Conservation (phyloP, 2,329 filamentous ascomycete genomes). For the Orbilia quercus region DNA sequence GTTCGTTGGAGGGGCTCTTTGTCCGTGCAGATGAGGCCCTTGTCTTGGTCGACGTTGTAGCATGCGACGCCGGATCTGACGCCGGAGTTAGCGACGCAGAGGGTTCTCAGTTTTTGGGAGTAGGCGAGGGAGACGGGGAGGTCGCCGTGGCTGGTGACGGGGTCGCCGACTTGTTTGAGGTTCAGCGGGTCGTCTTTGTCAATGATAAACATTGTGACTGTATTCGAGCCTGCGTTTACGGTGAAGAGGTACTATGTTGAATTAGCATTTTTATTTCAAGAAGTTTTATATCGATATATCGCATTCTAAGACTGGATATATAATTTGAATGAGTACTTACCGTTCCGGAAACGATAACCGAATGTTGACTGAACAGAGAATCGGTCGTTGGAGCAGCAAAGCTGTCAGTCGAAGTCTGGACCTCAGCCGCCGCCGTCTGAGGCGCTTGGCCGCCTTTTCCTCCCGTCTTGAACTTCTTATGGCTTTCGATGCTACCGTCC, state of each 20-base stretch:
- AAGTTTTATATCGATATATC: not conserved
- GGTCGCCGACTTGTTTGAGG: constrained; percentile 65
- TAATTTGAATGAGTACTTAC: constrained; percentile 12
- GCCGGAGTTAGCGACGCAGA: constrained; percentile 67
- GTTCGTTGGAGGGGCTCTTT: constrained; percentile 44
- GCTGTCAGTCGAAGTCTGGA: constrained; percentile 1
- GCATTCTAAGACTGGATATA: not conserved
- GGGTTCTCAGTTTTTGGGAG: constrained; percentile 63
- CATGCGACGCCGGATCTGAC: constrained; percentile 66
- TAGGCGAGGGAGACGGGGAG: constrained; percentile 69
- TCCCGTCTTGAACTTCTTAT: constrained; percentile 32
- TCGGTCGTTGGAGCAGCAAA: constrained; percentile 24
- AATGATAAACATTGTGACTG: constrained; percentile 67
- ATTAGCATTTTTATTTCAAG: not conserved
- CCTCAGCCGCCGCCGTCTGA: not conserved
- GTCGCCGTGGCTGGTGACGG: constrained; percentile 66
- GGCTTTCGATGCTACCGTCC: constrained; percentile 16
- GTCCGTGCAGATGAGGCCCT: constrained; percentile 66
- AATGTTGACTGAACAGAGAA: constrained; percentile 42
- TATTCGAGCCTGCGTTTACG: constrained; percentile 69
- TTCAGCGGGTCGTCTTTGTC: constrained; percentile 64
- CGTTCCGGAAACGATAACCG: constrained; percentile 30
- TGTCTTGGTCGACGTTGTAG: constrained; percentile 62
- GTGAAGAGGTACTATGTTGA: constrained; percentile 66
- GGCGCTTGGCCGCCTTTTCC: constrained; percentile 32